Conservation (phyloP, 1,139 yeast species). For the Pichia sp. region DNA sequence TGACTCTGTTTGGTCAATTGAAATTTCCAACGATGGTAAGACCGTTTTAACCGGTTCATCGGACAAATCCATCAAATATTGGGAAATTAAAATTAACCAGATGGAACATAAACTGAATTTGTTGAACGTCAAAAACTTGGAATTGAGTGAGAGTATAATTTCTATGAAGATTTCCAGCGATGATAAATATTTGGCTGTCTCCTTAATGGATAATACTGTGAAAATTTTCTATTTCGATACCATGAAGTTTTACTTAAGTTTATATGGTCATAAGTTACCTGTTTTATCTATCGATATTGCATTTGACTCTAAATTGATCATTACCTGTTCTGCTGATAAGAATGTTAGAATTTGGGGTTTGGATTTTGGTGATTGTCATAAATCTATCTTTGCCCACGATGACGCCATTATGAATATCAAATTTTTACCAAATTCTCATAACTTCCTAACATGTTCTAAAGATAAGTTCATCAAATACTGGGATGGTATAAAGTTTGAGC, state of each 20-base stretch:
- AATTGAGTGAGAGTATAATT: slow-evolving; percentile 77
- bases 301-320: slow-evolving; percentile 72
- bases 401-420: slow-evolving; percentile 87
- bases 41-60: slow-evolving; percentile 88
- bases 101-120: slow-evolving; percentile 48
- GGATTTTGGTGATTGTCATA: slow-evolving; percentile 98
- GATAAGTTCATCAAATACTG: slow-evolving; percentile 89
- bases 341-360: slow-evolving; percentile 97
- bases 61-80: slow-evolving; percentile 81
- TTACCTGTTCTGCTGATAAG: slow-evolving; percentile 94
- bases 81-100: slow-evolving; percentile 65
- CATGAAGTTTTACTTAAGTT: slow-evolving; percentile 75
- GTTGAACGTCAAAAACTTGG: slow-evolving; percentile 72
- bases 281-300: slow-evolving; percentile 88
- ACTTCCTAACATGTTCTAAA: slow-evolving; percentile 85
- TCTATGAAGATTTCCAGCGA: slow-evolving; percentile 81
- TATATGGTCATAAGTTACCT: slow-evolving; percentile 95
- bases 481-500: slow-evolving; percentile 97
- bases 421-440: slow-evolving; percentile 77
- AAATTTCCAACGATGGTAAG: slow-evolving; percentile 79
- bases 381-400: slow-evolving; percentile 92
- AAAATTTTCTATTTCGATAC: slow-evolving; percentile 86
- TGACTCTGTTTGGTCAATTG: slow-evolving; percentile 89
- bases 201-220: slow-evolving; percentile 85
- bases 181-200: slow-evolving; percentile 66